These are phyloP conservation scores for Schwanniomyces etchellsii DNA, from an alignment of 1,139 yeast genomes.

Conservation along the genomic window DNA sequence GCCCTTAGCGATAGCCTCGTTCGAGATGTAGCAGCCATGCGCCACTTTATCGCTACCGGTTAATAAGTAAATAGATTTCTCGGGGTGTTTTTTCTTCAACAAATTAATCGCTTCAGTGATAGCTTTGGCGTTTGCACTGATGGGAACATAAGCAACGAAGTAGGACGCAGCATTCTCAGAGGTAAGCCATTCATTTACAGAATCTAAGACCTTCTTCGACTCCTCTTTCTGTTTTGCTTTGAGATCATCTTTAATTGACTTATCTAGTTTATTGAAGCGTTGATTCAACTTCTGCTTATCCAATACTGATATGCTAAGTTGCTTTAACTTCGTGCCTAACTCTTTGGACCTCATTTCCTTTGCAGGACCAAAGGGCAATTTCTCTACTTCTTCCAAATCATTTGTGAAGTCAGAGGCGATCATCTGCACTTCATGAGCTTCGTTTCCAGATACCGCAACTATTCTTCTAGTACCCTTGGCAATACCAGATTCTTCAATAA, in stretches of 20 bases:
- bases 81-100: slow-evolving; percentile 72
- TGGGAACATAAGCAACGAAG: slow-evolving; percentile 63
- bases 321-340: slow-evolving; percentile 77
- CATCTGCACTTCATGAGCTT: slow-evolving; percentile 86
- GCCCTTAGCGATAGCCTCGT: slow-evolving; percentile 65
- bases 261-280: slow-evolving; percentile 73
- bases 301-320: slow-evolving; percentile 75
- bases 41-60: slow-evolving; percentile 86
- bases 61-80: slow-evolving; percentile 74
- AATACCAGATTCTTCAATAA: slow-evolving; percentile 93
- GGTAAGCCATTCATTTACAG: slow-evolving; percentile 67
- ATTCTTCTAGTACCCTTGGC: slow-evolving; percentile 98
- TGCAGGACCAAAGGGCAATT: slow-evolving; percentile 55
- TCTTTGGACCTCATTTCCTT: slow-evolving; percentile 81
- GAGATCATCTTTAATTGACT: slow-evolving; percentile 79
- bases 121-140: slow-evolving; percentile 87
- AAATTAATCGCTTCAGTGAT: slow-evolving; percentile 86
- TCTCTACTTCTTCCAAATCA: slow-evolving; percentile 52
- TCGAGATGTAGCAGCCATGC: slow-evolving; percentile 87
- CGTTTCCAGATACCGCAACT: slow-evolving; percentile 91
- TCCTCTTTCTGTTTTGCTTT: slow-evolving; percentile 87
- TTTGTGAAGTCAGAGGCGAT: slow-evolving; percentile 66
- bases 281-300: slow-evolving; percentile 72
- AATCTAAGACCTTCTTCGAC: slow-evolving; percentile 71
- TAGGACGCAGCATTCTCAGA: slow-evolving; percentile 42